These are phyloP conservation scores for Colletotrichum ledebouriae DNA, from an alignment of 2,329 filamentous ascomycete species.

Conservation along the genomic window DNA sequence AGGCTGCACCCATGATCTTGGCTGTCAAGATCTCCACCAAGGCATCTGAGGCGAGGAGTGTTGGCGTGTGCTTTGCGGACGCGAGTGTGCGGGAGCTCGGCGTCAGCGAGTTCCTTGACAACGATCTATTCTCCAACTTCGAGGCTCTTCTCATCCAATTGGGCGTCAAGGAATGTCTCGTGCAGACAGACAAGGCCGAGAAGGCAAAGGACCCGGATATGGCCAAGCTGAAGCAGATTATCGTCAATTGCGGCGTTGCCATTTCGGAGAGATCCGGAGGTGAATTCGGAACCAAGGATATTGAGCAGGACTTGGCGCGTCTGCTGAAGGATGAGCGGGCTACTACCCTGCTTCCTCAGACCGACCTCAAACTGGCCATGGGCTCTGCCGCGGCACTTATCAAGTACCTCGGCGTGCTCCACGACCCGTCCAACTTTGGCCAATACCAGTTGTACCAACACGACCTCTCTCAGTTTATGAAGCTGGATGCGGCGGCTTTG, in stretches of 20 bases:
- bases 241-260: slow-evolving; percentile 92
- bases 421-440: slow-evolving; percentile 94
- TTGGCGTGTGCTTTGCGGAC: slow-evolving; percentile 98
- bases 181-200: slow-evolving; percentile 82
- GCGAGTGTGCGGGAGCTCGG: slow-evolving; percentile 95
- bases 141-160: slow-evolving; percentile 96
- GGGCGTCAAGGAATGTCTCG: slow-evolving; percentile 91
- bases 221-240: slow-evolving; percentile 87
- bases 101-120: slow-evolving; percentile 98
- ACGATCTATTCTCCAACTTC: slow-evolving; percentile 97
- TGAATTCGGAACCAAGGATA: slow-evolving; percentile 91
- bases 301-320: slow-evolving; percentile 92
- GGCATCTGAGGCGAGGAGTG: slow-evolving; percentile 83
- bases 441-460: slow-evolving; percentile 98
- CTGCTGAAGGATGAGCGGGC: slow-evolving; percentile 89
- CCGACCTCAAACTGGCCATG: slow-evolving; percentile 96
- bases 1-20: slow-evolving; percentile 93
- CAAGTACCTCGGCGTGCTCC: slow-evolving; percentile 91
- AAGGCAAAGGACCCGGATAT: slow-evolving; percentile 93
- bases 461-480: slow-evolving; percentile 97
- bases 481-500: slow-evolving; percentile 92
- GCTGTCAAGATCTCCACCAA: slow-evolving; percentile 95
- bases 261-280: slow-evolving; percentile 81
- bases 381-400: slow-evolving; percentile 93
- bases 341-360: slow-evolving; percentile 83